phyloP scores from a whole-genome alignment of 1,284 basidiomycete species.

The Trametes sp. region DNA sequence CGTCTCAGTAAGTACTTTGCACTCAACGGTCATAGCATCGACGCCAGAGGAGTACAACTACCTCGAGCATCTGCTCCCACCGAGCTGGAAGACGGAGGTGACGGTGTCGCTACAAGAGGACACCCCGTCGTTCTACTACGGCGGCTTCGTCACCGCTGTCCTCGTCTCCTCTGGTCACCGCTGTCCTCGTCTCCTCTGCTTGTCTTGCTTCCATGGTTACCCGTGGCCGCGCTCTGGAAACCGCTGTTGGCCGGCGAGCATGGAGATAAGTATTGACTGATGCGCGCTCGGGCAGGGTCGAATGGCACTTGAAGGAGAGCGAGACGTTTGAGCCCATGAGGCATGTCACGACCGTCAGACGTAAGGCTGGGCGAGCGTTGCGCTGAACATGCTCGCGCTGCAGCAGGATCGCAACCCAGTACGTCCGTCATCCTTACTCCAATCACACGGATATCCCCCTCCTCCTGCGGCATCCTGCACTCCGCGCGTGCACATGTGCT shows the following conservation, averaged over 20 bases:
- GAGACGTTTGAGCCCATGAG: constrained; percentile 80
- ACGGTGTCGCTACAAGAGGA: constrained; percentile 91
- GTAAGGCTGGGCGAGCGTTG: constrained; percentile 96
- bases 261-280: constrained; percentile 12
- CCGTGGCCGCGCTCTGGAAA: not conserved
- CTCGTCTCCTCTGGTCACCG: constrained; percentile 90
- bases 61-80: constrained; percentile 83
- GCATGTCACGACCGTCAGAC: constrained; percentile 92
- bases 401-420: constrained; percentile 97
- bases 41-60: constrained; percentile 40
- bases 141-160: constrained; percentile 94
- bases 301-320: constrained; percentile 93
- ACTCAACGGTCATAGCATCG: constrained; percentile 30
- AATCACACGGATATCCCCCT: not conserved
- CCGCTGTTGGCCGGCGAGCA: not conserved
- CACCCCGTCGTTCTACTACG: constrained; percentile 96
- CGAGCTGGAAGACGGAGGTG: constrained; percentile 89
- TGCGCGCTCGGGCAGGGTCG: constrained; percentile 64
- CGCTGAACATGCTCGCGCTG: constrained; percentile 95
- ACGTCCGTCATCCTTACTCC: constrained; percentile 34
- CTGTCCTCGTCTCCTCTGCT: constrained; percentile 75
- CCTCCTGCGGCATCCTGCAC: not conserved
- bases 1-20: not conserved
- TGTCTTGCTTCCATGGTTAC: not conserved
- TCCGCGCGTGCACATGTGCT: not conserved